phyloP scores from a whole-genome alignment of 2,329 filamentous ascomycete species.

The Sphaerulina populicola region DNA sequence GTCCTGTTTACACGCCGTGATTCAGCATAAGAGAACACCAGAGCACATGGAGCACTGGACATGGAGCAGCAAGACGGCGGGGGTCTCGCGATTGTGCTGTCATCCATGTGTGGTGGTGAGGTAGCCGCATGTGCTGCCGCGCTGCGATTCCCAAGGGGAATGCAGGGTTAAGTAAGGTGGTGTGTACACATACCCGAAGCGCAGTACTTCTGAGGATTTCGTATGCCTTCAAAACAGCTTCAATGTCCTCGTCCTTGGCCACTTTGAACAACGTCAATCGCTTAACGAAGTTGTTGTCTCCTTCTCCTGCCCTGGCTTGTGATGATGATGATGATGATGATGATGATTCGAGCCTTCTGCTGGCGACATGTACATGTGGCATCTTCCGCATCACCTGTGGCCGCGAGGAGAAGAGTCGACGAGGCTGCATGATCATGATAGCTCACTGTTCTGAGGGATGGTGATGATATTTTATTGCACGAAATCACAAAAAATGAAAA shows the following conservation, averaged over 20 bases:
- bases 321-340: background rate
- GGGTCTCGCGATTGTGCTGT: background rate
- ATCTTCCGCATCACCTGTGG: background rate
- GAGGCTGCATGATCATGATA: background rate
- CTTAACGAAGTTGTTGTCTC: constrained; percentile 32
- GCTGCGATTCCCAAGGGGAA: too few species aligned
- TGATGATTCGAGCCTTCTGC: constrained; percentile 7
- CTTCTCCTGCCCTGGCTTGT: constrained; percentile 9
- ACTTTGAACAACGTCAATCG: constrained; percentile 49
- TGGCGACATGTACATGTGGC: background rate
- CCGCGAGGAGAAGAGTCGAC: background rate
- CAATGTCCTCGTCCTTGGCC: constrained; percentile 41
- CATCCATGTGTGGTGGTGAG: too few species aligned
- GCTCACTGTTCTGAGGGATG: background rate
- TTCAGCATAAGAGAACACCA: background rate
- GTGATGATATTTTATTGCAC: too few species aligned
- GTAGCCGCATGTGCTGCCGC: background rate
- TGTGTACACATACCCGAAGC: constrained; percentile 34
- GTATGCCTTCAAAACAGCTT: constrained; percentile 40
- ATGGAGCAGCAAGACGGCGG: background rate
- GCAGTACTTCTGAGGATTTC: constrained; percentile 39
- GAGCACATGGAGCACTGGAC: background rate
- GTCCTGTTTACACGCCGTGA: constrained; percentile 41
- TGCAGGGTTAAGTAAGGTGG: too few species aligned
- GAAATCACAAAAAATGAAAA: too few species aligned